phyloP scores from a whole-genome alignment of 176 grass and related monocot genomes.

The Alloteropsis semialata region DNA sequence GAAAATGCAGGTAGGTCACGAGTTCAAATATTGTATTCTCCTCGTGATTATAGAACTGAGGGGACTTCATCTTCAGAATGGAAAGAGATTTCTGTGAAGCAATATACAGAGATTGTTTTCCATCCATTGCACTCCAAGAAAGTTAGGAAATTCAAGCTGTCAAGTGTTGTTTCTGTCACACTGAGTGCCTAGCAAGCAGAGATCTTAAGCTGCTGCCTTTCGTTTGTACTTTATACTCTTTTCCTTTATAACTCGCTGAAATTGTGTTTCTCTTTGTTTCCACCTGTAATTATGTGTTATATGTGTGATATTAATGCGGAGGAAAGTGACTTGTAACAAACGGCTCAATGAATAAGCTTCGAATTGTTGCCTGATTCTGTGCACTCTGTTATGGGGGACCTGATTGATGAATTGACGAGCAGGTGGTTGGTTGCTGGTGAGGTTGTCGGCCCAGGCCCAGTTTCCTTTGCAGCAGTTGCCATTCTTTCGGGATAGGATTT shows the following conservation, averaged over 20 bases:
- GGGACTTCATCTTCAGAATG: conserved; percentile 62
- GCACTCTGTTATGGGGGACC: neutral
- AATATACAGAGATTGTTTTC: conserved; percentile 63
- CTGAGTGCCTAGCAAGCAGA: conserved; percentile 48
- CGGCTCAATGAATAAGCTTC: neutral
- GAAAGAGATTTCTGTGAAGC: conserved; percentile 75
- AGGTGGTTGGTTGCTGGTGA: neutral
- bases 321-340: conserved; percentile 12
- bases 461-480: neutral
- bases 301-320: too few relatives aligned
- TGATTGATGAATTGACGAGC: neutral
- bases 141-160: conserved; percentile 66
- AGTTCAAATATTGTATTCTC: conserved; percentile 64
- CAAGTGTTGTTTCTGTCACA: conserved; percentile 47
- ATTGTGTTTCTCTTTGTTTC: neutral
- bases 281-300: conserved; percentile 14
- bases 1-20: conserved; percentile 60
- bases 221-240: neutral
- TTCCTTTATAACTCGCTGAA: neutral
- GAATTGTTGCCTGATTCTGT: neutral
- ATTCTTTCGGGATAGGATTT: neutral
- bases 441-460: neutral
- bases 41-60: conserved; percentile 64
- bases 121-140: conserved; percentile 71
- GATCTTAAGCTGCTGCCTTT: neutral